Evolutionary conservation across 768 basidiomycete species (phyloP).

Genomic region (Termitomyces sp.): DNA sequence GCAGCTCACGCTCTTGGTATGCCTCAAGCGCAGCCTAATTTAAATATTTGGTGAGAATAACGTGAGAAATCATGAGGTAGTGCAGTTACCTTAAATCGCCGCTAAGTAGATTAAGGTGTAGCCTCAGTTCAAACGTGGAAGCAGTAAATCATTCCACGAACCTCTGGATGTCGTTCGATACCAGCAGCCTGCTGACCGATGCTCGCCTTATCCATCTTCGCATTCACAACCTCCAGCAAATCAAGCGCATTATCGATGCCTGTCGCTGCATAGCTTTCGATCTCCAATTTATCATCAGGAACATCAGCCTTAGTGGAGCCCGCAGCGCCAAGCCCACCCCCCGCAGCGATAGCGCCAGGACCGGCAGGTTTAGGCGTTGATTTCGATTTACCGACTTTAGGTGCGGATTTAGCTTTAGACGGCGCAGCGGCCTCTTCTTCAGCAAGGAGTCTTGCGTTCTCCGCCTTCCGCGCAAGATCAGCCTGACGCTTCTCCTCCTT

Average conservation of each 20-base stretch:
- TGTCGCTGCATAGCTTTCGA: slow-evolving; percentile 74
- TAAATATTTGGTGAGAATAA: slow-evolving; percentile 5
- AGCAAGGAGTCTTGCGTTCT: slow-evolving; percentile 79
- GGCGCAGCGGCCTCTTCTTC: slow-evolving; percentile 72
- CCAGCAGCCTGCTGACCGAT: slow-evolving; percentile 82
- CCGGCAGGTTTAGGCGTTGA: slow-evolving; percentile 65
- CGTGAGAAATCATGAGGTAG: not conserved
- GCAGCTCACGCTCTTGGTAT: slow-evolving; percentile 83
- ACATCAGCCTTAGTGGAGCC: slow-evolving; percentile 16
- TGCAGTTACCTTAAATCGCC: slow-evolving; percentile 73
- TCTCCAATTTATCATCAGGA: slow-evolving; percentile 26
- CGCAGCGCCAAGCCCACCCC: slow-evolving; percentile 36
- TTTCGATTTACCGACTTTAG: slow-evolving; percentile 57
- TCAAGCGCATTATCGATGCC: slow-evolving; percentile 91
- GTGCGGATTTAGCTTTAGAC: slow-evolving; percentile 53
- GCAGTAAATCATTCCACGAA: slow-evolving; percentile 17
- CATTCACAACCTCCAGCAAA: slow-evolving; percentile 81
- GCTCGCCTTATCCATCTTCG: slow-evolving; percentile 91
- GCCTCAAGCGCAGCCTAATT: slow-evolving; percentile 80
- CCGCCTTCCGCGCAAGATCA: slow-evolving; percentile 81
- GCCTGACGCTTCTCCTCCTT: slow-evolving; percentile 78
- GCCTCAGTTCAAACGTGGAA: slow-evolving; percentile 4
- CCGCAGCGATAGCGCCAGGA: slow-evolving; percentile 82
- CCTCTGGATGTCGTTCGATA: slow-evolving; percentile 91
- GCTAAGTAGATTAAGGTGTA: slow-evolving; percentile 33